Evolutionary conservation across 345 rosid genomes (phyloP).

Genomic region (Ceriops decandra): DNA sequence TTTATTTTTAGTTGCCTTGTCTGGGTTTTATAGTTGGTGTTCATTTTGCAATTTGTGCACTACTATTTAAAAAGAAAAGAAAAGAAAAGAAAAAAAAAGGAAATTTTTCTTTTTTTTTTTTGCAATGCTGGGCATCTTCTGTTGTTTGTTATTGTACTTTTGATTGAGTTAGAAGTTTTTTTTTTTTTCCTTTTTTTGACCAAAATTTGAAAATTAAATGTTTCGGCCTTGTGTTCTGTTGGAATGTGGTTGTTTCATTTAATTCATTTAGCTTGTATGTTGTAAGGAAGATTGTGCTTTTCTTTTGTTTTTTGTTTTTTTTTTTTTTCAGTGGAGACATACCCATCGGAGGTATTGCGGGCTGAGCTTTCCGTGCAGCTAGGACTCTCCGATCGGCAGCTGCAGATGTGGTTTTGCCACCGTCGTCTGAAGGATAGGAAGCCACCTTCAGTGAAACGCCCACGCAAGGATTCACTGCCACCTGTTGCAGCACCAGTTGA

Average conservation of each 20-base stretch:
- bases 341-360: slow-evolving; percentile 70
- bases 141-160: too few relatives aligned
- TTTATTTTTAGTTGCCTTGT: background rate
- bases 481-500: slow-evolving; percentile 13
- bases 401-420: slow-evolving; percentile 99
- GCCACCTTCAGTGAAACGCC: slow-evolving; percentile 46
- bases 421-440: slow-evolving; percentile 85
- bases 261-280: background rate
- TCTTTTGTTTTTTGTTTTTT: background rate
- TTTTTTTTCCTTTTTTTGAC: too few relatives aligned
- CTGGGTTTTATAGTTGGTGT: background rate
- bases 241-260: background rate
- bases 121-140: too few relatives aligned
- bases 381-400: slow-evolving; percentile 80
- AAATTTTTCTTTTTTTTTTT: too few relatives aligned
- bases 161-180: too few relatives aligned
- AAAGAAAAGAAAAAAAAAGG: too few relatives aligned
- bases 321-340: slow-evolving; percentile 50
- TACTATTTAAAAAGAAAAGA: too few relatives aligned
- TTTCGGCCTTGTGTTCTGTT: too few relatives aligned
- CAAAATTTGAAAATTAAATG: too few relatives aligned
- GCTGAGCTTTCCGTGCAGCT: slow-evolving; percentile 70
- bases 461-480: slow-evolving; percentile 38
- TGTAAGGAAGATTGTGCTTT: background rate
- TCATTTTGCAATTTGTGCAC: background rate